Percentiles rank a stretch among this genome's conserved stretches.
These are phyloP conservation scores for Lasiodiplodia theobromae DNA, from an alignment of 2,329 filamentous ascomycete species.

Conservation along the genomic window DNA sequence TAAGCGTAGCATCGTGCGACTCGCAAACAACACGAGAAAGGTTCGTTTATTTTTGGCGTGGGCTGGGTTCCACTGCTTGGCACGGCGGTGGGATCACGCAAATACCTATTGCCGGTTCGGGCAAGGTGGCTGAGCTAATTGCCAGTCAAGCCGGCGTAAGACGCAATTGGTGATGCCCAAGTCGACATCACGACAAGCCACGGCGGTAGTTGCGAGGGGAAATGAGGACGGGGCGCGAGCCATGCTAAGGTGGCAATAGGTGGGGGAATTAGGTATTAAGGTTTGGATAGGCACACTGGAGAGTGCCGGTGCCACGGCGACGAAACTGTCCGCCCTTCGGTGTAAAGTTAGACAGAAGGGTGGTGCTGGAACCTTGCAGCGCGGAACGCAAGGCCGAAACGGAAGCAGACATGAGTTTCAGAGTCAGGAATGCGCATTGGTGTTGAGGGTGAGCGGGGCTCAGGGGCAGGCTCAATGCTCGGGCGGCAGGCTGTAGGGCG, in stretches of 20 bases:
- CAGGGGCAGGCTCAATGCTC: slow-evolving; percentile 1
- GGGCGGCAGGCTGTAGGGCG: background rate
- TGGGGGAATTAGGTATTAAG: background rate
- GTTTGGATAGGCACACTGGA: background rate
- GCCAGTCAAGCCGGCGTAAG: background rate
- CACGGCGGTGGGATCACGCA: background rate
- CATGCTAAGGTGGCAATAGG: background rate
- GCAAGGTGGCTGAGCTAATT: background rate
- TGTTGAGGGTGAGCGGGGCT: background rate
- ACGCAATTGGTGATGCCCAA: background rate
- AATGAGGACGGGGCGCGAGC: background rate
- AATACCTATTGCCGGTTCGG: background rate
- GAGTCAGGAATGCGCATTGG: background rate
- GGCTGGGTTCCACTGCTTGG: background rate
- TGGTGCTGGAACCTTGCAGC: background rate
- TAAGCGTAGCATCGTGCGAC: background rate
- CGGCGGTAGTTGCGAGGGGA: background rate
- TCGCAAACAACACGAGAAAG: background rate
- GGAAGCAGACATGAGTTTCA: background rate
- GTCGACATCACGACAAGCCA: background rate
- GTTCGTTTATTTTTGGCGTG: background rate
- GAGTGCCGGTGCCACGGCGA: background rate
- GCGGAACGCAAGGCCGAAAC: background rate
- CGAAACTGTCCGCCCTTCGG: background rate
- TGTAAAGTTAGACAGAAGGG: background rate